phyloP scores from a whole-genome alignment of 2,329 filamentous ascomycete species.

The Penicillium sp. region DNA sequence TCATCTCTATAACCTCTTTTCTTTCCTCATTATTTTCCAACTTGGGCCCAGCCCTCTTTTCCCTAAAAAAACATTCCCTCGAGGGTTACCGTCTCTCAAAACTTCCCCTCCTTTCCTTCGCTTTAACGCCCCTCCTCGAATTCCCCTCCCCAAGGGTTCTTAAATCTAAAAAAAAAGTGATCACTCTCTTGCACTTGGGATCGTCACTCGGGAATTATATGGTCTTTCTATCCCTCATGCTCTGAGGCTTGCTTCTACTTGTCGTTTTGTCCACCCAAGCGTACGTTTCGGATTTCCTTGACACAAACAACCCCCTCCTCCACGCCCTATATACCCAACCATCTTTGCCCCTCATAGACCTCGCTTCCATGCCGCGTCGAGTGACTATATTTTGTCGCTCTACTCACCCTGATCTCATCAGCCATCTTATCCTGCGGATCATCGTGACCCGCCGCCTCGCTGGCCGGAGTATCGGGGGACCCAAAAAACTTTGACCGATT shows the following conservation, averaged over 20 bases:
- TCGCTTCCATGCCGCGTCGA: not conserved
- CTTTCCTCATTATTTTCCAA: not conserved
- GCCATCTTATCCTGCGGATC: constrained; percentile 3
- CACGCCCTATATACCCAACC: constrained; percentile 11
- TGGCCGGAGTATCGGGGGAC: constrained; percentile 8
- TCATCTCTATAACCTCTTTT: constrained; percentile 12
- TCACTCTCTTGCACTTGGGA: constrained; percentile 14
- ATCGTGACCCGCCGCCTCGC: constrained; percentile 4
- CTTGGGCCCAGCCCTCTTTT: not conserved
- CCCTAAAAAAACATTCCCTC: not conserved
- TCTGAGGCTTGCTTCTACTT: constrained; percentile 20
- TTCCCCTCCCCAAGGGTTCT: constrained; percentile 12
- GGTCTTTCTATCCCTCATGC: constrained; percentile 17
- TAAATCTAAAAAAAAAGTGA: constrained; percentile 14
- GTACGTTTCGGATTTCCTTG: constrained; percentile 16
- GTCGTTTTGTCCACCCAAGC: constrained; percentile 23
- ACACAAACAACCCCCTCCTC: constrained; percentile 10
- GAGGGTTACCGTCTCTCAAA: constrained; percentile 12
- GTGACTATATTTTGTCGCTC: not conserved
- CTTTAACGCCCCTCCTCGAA: constrained; percentile 20
- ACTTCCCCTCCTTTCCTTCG: constrained; percentile 19
- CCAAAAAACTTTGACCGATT: constrained; percentile 12
- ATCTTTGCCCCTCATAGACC: constrained; percentile 3
- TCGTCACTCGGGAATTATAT: constrained; percentile 12
- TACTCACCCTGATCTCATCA: not conserved